Evolutionary conservation across 345 rosid species (phyloP).

Genomic region (Litchi chinensis): DNA sequence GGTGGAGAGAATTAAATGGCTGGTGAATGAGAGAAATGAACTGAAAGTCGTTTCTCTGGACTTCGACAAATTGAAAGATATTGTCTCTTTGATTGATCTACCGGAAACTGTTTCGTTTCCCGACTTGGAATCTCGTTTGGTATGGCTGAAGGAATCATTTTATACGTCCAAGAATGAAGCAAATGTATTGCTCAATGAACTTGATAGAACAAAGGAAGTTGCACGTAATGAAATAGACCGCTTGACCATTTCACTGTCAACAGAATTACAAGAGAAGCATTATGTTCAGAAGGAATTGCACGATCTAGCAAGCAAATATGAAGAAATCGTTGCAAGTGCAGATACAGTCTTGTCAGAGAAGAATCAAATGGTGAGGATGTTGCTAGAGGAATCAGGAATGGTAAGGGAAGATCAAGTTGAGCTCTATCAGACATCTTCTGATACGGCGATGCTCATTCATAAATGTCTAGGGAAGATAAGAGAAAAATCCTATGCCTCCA

Average conservation of each 20-base stretch:
- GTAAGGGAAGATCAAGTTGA: slow-evolving; percentile 37
- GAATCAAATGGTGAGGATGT: slow-evolving; percentile 53
- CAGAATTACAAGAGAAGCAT: slow-evolving; percentile 68
- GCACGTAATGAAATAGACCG: slow-evolving; percentile 52
- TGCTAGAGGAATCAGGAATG: slow-evolving; percentile 65
- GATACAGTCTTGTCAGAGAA: slow-evolving; percentile 50
- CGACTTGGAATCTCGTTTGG: slow-evolving; percentile 59
- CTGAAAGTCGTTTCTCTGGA: slow-evolving; percentile 50
- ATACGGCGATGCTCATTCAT: slow-evolving; percentile 42
- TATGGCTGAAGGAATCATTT: slow-evolving; percentile 73
- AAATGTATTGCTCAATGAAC: slow-evolving; percentile 50
- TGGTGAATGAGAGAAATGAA: slow-evolving; percentile 63
- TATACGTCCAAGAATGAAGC: slow-evolving; percentile 52
- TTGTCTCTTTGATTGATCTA: slow-evolving; percentile 52
- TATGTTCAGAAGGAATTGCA: slow-evolving; percentile 49
- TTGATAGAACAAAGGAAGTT: slow-evolving; percentile 44
- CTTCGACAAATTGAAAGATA: slow-evolving; percentile 59
- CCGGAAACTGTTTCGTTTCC: slow-evolving; percentile 56
- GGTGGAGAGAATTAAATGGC: slow-evolving; percentile 62
- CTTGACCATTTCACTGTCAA: slow-evolving; percentile 55
- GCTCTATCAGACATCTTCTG: slow-evolving; percentile 35
- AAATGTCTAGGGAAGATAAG: slow-evolving; percentile 61
- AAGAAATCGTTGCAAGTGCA: slow-evolving; percentile 44
- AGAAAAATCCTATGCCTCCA: slow-evolving; percentile 39
- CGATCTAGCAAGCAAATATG: slow-evolving; percentile 41